phyloP scores from a whole-genome alignment of 2,329 filamentous ascomycete genomes.

The Myrmaecium sp. region DNA sequence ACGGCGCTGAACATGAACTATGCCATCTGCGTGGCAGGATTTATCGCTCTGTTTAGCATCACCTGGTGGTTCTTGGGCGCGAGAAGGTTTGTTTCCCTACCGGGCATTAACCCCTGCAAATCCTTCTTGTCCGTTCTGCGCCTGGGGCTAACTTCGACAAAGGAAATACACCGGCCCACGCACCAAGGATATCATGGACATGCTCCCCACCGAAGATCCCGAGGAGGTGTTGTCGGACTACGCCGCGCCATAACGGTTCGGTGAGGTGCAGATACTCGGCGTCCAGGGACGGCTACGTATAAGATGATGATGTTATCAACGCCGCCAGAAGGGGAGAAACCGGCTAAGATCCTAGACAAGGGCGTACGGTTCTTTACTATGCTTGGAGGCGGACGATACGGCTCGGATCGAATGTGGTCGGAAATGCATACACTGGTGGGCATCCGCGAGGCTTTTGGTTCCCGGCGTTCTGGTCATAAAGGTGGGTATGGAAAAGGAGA shows the following conservation, averaged over 20 bases:
- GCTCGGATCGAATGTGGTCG: no score
- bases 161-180: constrained; percentile 43
- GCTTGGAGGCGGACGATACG: no score
- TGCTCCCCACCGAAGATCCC: constrained; percentile 24
- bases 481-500: no score
- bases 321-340: no score
- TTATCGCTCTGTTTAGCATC: constrained; percentile 32
- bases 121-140: neutral
- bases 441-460: no score
- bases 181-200: constrained; percentile 34
- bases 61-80: constrained; percentile 28
- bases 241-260: constrained; percentile 13
- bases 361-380: no score
- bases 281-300: no score
- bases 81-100: constrained; percentile 11
- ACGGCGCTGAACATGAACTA: constrained; percentile 31
- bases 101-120: neutral
- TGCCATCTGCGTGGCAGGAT: constrained; percentile 26
- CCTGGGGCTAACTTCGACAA: constrained; percentile 3
- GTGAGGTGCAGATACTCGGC: no score
- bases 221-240: constrained; percentile 20
- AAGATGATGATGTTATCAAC: no score
- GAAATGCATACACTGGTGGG: no score
- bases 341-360: no score
- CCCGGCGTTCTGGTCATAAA: no score